phyloP scores from a whole-genome alignment of 2,329 filamentous ascomycete genomes.

The Chaetomium olivaceum region DNA sequence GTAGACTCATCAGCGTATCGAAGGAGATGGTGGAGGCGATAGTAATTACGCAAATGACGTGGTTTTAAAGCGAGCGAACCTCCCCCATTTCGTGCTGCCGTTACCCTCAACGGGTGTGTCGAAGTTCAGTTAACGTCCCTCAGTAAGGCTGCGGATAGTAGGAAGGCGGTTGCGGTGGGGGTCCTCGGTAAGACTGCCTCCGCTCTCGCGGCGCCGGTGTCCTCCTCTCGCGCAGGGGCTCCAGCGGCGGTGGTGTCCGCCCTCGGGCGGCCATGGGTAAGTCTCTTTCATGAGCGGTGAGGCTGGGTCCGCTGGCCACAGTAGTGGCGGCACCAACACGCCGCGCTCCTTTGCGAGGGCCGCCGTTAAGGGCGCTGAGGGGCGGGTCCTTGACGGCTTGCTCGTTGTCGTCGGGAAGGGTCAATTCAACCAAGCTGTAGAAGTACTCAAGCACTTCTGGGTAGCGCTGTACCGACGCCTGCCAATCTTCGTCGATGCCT shows the following conservation, averaged over 20 bases:
- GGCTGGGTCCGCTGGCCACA: conserved; percentile 42
- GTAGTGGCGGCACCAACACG: conserved; percentile 41
- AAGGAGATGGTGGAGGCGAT: background rate
- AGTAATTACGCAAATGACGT: background rate
- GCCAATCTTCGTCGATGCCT: conserved; percentile 79
- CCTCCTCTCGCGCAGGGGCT: conserved; percentile 41
- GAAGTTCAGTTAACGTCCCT: background rate
- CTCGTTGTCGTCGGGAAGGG: conserved; percentile 63
- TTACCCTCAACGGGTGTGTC: background rate
- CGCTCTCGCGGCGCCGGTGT: conserved; percentile 41
- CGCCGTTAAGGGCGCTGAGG: conserved; percentile 51
- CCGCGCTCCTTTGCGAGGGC: conserved; percentile 49
- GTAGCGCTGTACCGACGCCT: conserved; percentile 71
- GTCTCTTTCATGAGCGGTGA: conserved; percentile 35
- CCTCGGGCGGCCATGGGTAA: conserved; percentile 36
- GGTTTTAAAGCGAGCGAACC: conserved; percentile 1
- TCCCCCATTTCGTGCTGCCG: background rate
- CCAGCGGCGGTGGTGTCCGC: conserved; percentile 42
- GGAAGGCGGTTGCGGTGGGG: conserved; percentile 27
- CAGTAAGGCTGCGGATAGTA: conserved; percentile 29
- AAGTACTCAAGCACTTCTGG: conserved; percentile 83
- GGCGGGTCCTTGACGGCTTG: conserved; percentile 60
- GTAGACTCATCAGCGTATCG: conserved; percentile 22
- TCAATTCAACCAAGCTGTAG: conserved; percentile 68
- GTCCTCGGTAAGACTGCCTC: conserved; percentile 29